Evolutionary conservation across 257 asterid species (phyloP), one percentile per base, ranked within the genome.

Genomic region (Solanum bulbocastanum): DNA sequence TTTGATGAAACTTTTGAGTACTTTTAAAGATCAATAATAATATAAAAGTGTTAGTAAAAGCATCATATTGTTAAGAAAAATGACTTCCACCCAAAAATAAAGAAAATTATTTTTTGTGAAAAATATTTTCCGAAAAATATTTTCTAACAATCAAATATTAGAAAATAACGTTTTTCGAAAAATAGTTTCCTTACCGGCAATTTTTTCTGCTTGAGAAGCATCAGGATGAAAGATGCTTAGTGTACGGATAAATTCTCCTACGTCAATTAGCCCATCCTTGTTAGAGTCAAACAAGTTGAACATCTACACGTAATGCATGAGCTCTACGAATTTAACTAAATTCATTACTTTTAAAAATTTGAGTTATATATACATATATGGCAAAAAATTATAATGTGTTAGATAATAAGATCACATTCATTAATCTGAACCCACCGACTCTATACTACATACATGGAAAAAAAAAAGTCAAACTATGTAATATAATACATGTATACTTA

Each of bases 161-260:
- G 5, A 73, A 73, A 35, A 73, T 36, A 36, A 22, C 0, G 0
- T 36, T 73, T 35, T 73, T 73, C 3, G 0, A 20, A 73, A 73
- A 36, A 35, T 18, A 4, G 1, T 33, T 73, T 35, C 16, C 30
- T 73, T 73, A 35, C 95, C 92, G 18, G 30, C 44, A 74, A 89
- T 89, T 90, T 91, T 93, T 56, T 92, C 93, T 62, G 66, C 86
- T 88, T 89, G 93, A 86, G 96, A 92, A 23, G 95, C 90, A 40
- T 91, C 91, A 16, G 96, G 95, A 62, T 94, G 95, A 91, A 88
- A 88, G 46, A 85, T 58, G 83, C 88, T 88, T 36, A 88, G 87
- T 11, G 88, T 66, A 27, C 65, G 49, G 6, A 88, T 52, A 68
- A 88, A 88, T 10, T 88, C 88, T 2, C 83, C 84, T 49, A 88